These are phyloP conservation scores for Cladosporium sp. DNA, from an alignment of 2,329 filamentous ascomycete genomes.

Conservation along the genomic window DNA sequence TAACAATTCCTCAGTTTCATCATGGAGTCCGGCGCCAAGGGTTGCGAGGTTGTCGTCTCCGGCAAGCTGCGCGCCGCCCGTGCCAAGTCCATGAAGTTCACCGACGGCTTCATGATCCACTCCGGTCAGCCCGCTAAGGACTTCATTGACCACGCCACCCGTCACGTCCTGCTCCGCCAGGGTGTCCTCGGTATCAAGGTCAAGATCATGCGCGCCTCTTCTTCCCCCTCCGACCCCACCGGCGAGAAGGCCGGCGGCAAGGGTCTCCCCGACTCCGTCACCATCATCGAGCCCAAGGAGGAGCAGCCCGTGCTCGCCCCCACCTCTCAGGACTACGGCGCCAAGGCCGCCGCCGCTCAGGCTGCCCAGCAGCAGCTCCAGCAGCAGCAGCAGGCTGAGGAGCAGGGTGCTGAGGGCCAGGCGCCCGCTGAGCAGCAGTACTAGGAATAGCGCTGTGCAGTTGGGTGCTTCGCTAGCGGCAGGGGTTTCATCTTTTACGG, in stretches of 20 bases:
- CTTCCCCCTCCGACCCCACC: conserved; percentile 68
- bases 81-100: conserved; percentile 99
- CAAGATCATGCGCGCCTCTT: conserved; percentile 99
- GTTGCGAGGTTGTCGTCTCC: conserved; percentile 98
- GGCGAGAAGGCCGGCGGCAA: conserved; percentile 98
- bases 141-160: conserved; percentile 98
- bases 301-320: conserved; percentile 93
- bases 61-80: conserved; percentile 98
- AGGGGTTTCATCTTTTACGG: conserved; percentile 10
- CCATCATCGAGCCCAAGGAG: conserved; percentile 99
- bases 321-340: conserved; percentile 97
- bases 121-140: conserved; percentile 99
- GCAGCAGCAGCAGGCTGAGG: conserved; percentile 28
- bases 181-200: conserved; percentile 99
- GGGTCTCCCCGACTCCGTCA: conserved; percentile 96
- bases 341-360: conserved; percentile 72
- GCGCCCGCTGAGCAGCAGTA: conserved; percentile 13
- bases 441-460: conserved; percentile 7
- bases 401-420: conserved; percentile 17
- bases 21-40: conserved; percentile 99
- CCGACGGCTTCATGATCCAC: conserved; percentile 99
- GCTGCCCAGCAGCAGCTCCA: conserved; percentile 56
- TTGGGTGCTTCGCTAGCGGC: conserved; percentile 12
- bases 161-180: conserved; percentile 99
- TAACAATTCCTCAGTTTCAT: conserved; percentile 67